phyloP scores from a whole-genome alignment of 306 rosid species.

The Cucurbita moschata region DNA sequence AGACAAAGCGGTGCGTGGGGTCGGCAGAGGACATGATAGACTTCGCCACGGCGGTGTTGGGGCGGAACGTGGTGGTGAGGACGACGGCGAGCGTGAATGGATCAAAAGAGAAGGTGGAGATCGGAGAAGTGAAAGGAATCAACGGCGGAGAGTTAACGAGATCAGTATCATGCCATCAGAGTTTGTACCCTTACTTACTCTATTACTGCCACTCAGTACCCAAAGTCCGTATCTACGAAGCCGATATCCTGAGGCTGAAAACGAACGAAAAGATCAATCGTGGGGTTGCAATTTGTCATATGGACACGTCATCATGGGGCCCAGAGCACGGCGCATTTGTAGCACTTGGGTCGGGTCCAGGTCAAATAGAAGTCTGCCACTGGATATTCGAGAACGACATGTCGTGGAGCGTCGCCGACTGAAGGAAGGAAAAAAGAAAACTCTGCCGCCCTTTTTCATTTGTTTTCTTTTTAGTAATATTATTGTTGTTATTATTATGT shows the following conservation, averaged over 20 bases:
- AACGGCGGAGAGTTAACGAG: conserved; percentile 53
- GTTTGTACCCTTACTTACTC: conserved; percentile 66
- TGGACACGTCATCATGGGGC: conserved; percentile 74
- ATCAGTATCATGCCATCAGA: conserved; percentile 82
- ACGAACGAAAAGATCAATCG: conserved; percentile 23
- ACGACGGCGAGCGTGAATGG: conserved; percentile 39
- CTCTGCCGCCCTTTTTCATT: not conserved
- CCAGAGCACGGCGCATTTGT: conserved; percentile 58
- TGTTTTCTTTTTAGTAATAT: not conserved
- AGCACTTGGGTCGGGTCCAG: conserved; percentile 41
- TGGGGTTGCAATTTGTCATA: conserved; percentile 68
- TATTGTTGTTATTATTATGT: not conserved
- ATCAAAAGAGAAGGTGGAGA: conserved; percentile 32
- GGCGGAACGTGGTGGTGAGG: conserved; percentile 23
- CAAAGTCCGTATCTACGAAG: conserved; percentile 54
- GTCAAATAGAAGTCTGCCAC: conserved; percentile 45
- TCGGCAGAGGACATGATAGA: conserved; percentile 69
- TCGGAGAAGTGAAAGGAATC: conserved; percentile 35
- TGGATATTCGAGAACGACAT: conserved; percentile 72
- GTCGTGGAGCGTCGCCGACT: conserved; percentile 45
- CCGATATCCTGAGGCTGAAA: conserved; percentile 33
- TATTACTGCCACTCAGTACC: conserved; percentile 90
- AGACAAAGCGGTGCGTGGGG: conserved; percentile 63
- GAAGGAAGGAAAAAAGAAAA: not conserved
- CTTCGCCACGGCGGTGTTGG: conserved; percentile 42